Conservation (phyloP, 1,139 yeast species). For the Protomyces macrosporus region DNA sequence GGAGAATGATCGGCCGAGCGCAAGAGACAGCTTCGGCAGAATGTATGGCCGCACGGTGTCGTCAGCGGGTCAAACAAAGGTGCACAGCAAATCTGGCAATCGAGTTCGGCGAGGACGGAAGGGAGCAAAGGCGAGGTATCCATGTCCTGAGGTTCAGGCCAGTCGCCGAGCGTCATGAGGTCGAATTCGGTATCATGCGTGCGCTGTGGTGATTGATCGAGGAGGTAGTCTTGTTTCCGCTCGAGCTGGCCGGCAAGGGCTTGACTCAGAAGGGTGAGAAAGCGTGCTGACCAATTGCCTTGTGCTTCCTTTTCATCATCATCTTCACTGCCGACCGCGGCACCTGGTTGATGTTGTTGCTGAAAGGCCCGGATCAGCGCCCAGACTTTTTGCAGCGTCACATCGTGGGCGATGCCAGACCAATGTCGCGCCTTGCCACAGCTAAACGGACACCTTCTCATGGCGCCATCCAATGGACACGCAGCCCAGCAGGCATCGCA, state of each 20-base stretch:
- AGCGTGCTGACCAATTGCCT: not conserved
- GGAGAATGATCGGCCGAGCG: constrained; percentile 27
- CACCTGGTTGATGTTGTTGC: not conserved
- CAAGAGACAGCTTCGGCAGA: constrained; percentile 26
- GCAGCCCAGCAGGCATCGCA: constrained; percentile 23
- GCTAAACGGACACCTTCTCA: constrained; percentile 12
- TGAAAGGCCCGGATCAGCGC: not conserved
- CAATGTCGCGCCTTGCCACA: constrained; percentile 24
- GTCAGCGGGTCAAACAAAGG: constrained; percentile 28
- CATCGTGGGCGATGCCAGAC: constrained; percentile 22
- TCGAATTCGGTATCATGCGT: not conserved
- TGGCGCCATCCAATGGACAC: constrained; percentile 13
- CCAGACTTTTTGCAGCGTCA: constrained; percentile 16
- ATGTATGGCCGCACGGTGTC: constrained; percentile 29
- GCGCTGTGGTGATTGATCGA: not conserved
- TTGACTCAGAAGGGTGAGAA: not conserved
- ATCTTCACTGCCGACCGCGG: not conserved
- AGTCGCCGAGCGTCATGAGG: not conserved
- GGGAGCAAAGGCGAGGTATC: constrained; percentile 3
- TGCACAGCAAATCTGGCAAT: constrained; percentile 27
- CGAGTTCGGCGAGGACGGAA: constrained; percentile 22
- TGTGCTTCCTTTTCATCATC: not conserved
- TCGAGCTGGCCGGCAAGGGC: not conserved
- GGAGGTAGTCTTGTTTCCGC: not conserved
- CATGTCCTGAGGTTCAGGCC: not conserved